These are phyloP conservation scores for Elasticomyces elasticus DNA, from an alignment of 495 filamentous ascomycete genomes.

Conservation along the genomic window DNA sequence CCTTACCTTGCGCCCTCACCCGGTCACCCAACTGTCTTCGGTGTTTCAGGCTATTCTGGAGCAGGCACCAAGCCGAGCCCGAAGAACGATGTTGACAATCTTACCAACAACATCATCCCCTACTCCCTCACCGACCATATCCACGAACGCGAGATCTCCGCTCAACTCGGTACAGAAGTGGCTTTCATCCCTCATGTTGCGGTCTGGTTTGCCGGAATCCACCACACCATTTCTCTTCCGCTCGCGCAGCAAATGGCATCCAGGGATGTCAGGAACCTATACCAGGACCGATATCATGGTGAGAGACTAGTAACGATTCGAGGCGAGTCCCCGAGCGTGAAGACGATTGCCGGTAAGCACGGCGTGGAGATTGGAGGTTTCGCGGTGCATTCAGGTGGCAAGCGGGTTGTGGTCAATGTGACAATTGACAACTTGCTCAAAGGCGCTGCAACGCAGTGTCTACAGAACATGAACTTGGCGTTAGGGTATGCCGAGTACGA, in stretches of 20 bases:
- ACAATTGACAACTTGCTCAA: slow-evolving; percentile 98
- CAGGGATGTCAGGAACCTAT: slow-evolving; percentile 86
- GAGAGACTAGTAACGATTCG: slow-evolving; percentile 88
- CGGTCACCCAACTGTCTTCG: slow-evolving; percentile 81
- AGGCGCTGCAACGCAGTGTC: slow-evolving; percentile 90
- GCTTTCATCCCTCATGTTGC: slow-evolving; percentile 94
- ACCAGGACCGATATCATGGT: slow-evolving; percentile 90
- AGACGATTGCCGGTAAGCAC: slow-evolving; percentile 80
- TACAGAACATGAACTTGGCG: slow-evolving; percentile 97
- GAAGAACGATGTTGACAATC: slow-evolving; percentile 86
- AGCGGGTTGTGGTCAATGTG: slow-evolving; percentile 84
- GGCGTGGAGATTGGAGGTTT: slow-evolving; percentile 94
- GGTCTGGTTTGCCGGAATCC: slow-evolving; percentile 95
- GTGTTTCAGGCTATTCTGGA: slow-evolving; percentile 91
- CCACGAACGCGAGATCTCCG: slow-evolving; percentile 83
- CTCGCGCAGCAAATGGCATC: slow-evolving; percentile 73
- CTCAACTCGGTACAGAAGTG: slow-evolving; percentile 64
- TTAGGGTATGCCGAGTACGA: slow-evolving; percentile 88
- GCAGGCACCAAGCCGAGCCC: slow-evolving; percentile 91
- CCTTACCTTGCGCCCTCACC: slow-evolving; percentile 49
- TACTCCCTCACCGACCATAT: slow-evolving; percentile 94
- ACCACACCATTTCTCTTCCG: slow-evolving; percentile 81
- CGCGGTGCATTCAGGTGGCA: slow-evolving; percentile 76
- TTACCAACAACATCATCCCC: slow-evolving; percentile 83
- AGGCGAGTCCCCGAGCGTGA: slow-evolving; percentile 80